Evolutionary conservation across 2,329 filamentous ascomycete genomes (phyloP), one percentile per base, ranked within the genome.

Genomic region (Fusarium sp.): DNA sequence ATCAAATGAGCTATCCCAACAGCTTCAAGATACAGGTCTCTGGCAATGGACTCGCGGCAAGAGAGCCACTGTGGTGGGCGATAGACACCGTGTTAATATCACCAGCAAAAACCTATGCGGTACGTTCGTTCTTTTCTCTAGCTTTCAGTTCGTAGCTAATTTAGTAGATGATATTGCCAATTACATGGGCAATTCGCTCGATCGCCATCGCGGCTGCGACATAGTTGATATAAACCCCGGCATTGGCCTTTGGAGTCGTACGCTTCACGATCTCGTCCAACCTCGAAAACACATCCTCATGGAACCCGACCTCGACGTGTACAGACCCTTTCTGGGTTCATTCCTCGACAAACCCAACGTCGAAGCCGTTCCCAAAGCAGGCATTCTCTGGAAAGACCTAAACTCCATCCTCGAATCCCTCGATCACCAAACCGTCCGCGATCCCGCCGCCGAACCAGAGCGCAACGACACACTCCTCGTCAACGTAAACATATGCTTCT

Each of bases 201-300:
- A 87, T 33, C 86, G 88, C 42, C 90, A 96, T 77, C 81, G 83
- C 48, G 92, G 92, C 53, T 94, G 94, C 79, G 94, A 97, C 72
- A 85, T 98, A 42, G 82, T 99, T 72, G 95, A 98, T 75, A 82
- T 97, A 56, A 93, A 94, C 76, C 95, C 95, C 0, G 94, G 94
- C 15, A 81, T 81, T 2, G 93, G 94, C 11, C 53, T 97, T 4
- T 96, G 91, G 88, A 97, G 94, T 33, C 82, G 83, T 27, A 92
- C 90, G 72, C 82, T 98, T 1, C 89, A 97, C 75, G 84, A 92
- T 0, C 80, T 86, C 43, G 82, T 99, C 10, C 81, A 93, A 72
- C 95, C 95, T 6, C 89, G 93, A 58, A 89, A 87, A 7, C 96
- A 99, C 80, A 81, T 97, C 42, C 83, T 99, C 40, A 84, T 97